A percentile compares a stretch with the other conserved stretches of the same genome.
phyloP scores from a whole-genome alignment of 176 grass and related monocot species.

The Eremochloa ophiuroides region DNA sequence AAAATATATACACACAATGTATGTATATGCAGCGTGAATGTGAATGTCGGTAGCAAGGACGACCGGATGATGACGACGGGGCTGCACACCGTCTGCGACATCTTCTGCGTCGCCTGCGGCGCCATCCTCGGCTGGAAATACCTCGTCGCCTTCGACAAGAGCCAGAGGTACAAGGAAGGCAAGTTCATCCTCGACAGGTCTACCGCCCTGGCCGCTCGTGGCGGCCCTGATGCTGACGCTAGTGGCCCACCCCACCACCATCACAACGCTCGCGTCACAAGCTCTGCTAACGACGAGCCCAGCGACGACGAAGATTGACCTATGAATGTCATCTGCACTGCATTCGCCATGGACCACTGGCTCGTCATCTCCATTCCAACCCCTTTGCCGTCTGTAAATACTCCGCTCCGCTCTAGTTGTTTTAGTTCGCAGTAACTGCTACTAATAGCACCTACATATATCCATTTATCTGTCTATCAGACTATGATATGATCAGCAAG shows the following conservation, averaged over 20 bases:
- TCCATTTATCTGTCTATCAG: too few relatives aligned
- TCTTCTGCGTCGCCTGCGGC: slow-evolving; percentile 53
- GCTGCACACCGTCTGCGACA: slow-evolving; percentile 42
- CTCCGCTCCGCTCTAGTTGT: not conserved
- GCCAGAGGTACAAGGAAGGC: slow-evolving; percentile 48
- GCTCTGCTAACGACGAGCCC: not conserved
- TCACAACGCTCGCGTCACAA: not conserved
- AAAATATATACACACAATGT: too few relatives aligned
- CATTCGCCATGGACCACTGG: not conserved
- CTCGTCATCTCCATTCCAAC: too few relatives aligned
- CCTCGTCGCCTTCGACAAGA: slow-evolving; percentile 28
- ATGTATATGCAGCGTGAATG: slow-evolving; percentile 26
- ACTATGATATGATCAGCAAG: not conserved
- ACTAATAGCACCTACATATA: not conserved
- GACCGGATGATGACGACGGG: slow-evolving; percentile 46
- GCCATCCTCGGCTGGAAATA: slow-evolving; percentile 50
- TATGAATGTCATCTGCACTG: too few relatives aligned
- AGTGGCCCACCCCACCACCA: not conserved
- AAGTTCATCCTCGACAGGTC: slow-evolving; percentile 54
- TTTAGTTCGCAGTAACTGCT: too few relatives aligned
- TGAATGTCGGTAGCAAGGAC: slow-evolving; percentile 16
- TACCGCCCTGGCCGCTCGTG: not conserved
- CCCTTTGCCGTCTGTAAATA: not conserved
- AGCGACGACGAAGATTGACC: too few relatives aligned
- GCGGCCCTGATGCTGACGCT: too few relatives aligned